These are phyloP conservation scores for Usnea hakonensis DNA, from an alignment of 495 filamentous ascomycete species.

Conservation along the genomic window DNA sequence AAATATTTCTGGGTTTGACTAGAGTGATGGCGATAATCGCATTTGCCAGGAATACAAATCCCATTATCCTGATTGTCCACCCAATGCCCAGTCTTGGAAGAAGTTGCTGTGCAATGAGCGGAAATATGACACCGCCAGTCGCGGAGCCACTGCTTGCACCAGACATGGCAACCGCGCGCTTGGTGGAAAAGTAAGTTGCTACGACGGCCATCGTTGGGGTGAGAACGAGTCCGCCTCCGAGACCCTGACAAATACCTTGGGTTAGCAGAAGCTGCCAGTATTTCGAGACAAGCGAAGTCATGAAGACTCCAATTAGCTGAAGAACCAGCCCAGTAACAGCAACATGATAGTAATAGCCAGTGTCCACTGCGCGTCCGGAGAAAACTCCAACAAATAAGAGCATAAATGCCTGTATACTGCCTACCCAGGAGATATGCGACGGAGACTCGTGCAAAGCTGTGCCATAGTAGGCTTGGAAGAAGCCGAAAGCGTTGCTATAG, in stretches of 20 bases:
- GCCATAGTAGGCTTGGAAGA: constrained; percentile 35
- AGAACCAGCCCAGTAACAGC: constrained; percentile 48
- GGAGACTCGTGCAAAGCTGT: constrained; percentile 26
- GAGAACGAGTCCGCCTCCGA: constrained; percentile 65
- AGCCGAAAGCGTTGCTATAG: constrained; percentile 4
- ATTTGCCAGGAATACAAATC: neutral
- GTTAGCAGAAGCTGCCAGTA: constrained; percentile 71
- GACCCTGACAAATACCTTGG: constrained; percentile 63
- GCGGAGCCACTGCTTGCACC: constrained; percentile 26
- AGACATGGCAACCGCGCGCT: constrained; percentile 2
- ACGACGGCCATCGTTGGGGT: constrained; percentile 57
- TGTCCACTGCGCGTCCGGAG: constrained; percentile 29
- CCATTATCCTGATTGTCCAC: constrained; percentile 45
- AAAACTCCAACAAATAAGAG: constrained; percentile 25
- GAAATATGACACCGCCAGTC: constrained; percentile 63
- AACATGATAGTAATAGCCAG: neutral
- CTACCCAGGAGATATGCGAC: constrained; percentile 42
- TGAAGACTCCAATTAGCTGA: constrained; percentile 58
- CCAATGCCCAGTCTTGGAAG: constrained; percentile 59
- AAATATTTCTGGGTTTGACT: neutral
- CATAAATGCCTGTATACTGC: constrained; percentile 35
- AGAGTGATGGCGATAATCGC: neutral
- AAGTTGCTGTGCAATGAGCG: constrained; percentile 58
- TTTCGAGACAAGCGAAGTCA: constrained; percentile 51
- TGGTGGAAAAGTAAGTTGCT: constrained; percentile 61